Base-by-base conservation (phyloP, 306 rosid genomes). In the Cotoneaster glaucophyllus region DNA sequence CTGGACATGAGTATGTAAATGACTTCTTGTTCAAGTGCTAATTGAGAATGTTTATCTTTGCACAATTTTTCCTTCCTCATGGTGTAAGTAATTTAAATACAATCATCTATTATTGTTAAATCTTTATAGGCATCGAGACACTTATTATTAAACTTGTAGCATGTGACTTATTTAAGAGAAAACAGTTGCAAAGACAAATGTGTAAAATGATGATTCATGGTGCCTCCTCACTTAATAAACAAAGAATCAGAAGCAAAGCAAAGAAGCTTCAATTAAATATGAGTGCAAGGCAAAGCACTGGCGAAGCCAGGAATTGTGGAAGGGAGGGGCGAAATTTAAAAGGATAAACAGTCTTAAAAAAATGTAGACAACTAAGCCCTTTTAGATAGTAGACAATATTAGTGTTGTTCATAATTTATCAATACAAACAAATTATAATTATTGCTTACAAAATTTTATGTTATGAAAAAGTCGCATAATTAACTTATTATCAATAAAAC, bases 211-310 rank as follows among this genome's bases (percentile, higher is more conserved):
- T 58, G 70, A 76, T 18, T 48, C 21, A 48, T 48, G 68, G 74
- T 72, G 79, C 71, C 70, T 34, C 72, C 67, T 78, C 80, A 74
- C 70, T 75, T 77, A 79, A 67, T 78, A 78, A 75, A 73, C 69
- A 67, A 89, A 58, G 67, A 85, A 67, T 80, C 69, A 59, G 85
- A 63, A 75, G 86, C 61, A 77, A 85, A 87, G 88, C 84, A 80
- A 89, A 48, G 54, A 8, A 48, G 54, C 17, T 48, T 39, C 67
- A 72, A 64, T 58, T 80, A 64, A 68, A 21, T 67, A 77, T 73
- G 37, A 79, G 63, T 59, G 80, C 78, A 88, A 88, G 89, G 81
- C 85, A 85, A 67, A 71, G 50, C n/a, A n/a, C n/a, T n/a, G n/a
- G n/a, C n/a, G n/a, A n/a, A n/a, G n/a, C n/a, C n/a, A n/a, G n/a